phyloP scores from a whole-genome alignment of 257 asterid genomes.

The Orobanche coerulescens region DNA sequence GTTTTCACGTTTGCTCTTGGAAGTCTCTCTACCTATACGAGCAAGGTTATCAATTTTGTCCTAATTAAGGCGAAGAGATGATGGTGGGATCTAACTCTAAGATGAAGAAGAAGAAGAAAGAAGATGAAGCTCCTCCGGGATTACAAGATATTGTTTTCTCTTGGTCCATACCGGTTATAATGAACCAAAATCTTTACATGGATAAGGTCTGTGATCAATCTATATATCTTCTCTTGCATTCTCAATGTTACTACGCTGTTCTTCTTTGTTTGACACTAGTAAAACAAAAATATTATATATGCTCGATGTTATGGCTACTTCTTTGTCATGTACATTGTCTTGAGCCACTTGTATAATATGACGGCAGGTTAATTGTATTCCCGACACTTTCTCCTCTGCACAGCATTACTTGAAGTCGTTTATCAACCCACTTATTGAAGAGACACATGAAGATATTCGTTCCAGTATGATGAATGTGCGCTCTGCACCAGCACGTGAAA shows the following conservation, averaged over 20 bases:
- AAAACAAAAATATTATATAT: too few relatives aligned
- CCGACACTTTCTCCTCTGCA: conserved; percentile 36
- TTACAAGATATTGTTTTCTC: conserved; percentile 33
- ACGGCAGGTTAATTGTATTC: conserved; percentile 33
- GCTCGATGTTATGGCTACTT: too few relatives aligned
- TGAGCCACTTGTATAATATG: too few relatives aligned
- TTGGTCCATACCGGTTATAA: conserved; percentile 41
- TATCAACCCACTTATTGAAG: conserved; percentile 46
- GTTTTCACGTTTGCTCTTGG: too few relatives aligned
- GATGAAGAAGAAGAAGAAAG: conserved; percentile 6
- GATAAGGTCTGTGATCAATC: conserved; percentile 19
- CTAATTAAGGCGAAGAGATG: neutral
- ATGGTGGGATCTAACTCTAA: neutral
- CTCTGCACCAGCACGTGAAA: conserved; percentile 34
- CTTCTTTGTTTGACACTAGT: too few relatives aligned
- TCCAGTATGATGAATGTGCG: conserved; percentile 36
- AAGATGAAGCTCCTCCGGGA: neutral
- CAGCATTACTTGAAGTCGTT: conserved; percentile 42
- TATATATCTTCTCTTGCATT: too few relatives aligned
- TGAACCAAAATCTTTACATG: conserved; percentile 23
- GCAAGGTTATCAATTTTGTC: too few relatives aligned
- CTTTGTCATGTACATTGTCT: too few relatives aligned
- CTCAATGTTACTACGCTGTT: neutral
- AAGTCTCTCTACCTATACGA: too few relatives aligned
- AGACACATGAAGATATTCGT: conserved; percentile 55